Base-by-base conservation (phyloP, 768 basidiomycete genomes). In the Hemileccinum rubropunctum region DNA sequence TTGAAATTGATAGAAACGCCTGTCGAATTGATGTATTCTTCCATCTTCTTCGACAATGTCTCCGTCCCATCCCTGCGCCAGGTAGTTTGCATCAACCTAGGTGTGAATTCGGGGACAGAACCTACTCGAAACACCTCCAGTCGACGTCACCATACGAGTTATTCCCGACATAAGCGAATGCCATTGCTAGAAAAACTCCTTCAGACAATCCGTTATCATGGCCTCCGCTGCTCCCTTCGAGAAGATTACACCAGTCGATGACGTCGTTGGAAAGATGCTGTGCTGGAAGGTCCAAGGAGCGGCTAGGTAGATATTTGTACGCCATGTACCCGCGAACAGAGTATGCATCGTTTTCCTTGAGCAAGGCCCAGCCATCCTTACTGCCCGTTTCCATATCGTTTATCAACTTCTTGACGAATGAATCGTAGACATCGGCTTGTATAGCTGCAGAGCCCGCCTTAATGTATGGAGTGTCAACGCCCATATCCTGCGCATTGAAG, bases 191-290 rank as follows among this genome's bases (percentile, higher is more conserved):
- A n/a, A 75, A 52, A 15, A 75, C 64, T 0, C 59, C 53, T 54
- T 75, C 73, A 1, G 67, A 53, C 34, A 75, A 55, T 14, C 62
- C 62, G 1, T 62, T 60, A 47, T 75, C 69, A 53, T 66, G 75
- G 48, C 56, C 64, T 1, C 67, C 67, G 4, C 63, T 62, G 23
- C 53, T 61, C 14, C 58, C 60, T 34, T 61, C 65, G 12, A 74
- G 65, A 9, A 67, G 69, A 44, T 70, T 42, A 7, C 49, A 48
- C 58, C 58, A 75, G 50, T 71, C 65, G 27, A 73, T 53, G 8
- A 67, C 57, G n/a, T 58, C 40, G 30, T 1, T 57, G 11, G 55
- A 34, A 39, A 62, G 61, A 13, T 57, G 55, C 8, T 41, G 28
- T 6, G 53, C 47, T 7, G 67, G 59, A 26, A 65, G 47, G 0